These are phyloP conservation scores for Phytophthora sansomeana DNA, from an alignment of 352 stramenopile genomes.

Conservation along the genomic window DNA sequence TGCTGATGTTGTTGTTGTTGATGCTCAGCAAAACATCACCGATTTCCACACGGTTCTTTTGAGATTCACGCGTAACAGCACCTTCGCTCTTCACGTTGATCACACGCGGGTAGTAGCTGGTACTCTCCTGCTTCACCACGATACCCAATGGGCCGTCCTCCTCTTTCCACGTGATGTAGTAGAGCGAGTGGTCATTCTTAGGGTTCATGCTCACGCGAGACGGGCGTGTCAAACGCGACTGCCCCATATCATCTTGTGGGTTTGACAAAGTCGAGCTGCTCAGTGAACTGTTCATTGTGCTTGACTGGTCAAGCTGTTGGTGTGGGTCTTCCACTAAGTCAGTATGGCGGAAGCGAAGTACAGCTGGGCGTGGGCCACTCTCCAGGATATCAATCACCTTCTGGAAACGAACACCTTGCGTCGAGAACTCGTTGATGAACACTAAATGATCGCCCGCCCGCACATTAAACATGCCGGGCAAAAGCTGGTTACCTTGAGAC, in stretches of 20 bases:
- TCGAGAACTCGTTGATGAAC: slow-evolving; percentile 91
- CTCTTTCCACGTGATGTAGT: slow-evolving; percentile 92
- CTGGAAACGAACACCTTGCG: slow-evolving; percentile 81
- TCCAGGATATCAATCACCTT: slow-evolving; percentile 90
- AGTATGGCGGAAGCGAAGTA: slow-evolving; percentile 87
- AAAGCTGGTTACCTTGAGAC: slow-evolving; percentile 76
- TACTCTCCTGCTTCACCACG: slow-evolving; percentile 88
- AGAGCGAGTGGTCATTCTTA: slow-evolving; percentile 85
- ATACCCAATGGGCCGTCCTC: slow-evolving; percentile 87
- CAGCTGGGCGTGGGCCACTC: slow-evolving; percentile 74
- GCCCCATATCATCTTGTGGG: slow-evolving; percentile 76
- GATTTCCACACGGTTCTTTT: slow-evolving; percentile 87
- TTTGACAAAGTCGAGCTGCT: slow-evolving; percentile 55
- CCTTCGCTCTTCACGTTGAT: slow-evolving; percentile 91
- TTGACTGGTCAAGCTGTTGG: slow-evolving; percentile 36
- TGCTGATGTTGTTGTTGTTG: slow-evolving; percentile 93
- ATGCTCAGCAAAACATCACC: slow-evolving; percentile 87
- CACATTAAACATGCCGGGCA: slow-evolving; percentile 90
- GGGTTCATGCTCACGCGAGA: slow-evolving; percentile 84
- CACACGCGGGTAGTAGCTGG: slow-evolving; percentile 87
- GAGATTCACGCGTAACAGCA: slow-evolving; percentile 77
- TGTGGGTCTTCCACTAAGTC: slow-evolving; percentile 67
- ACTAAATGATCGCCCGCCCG: slow-evolving; percentile 78
- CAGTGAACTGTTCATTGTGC: slow-evolving; percentile 23
- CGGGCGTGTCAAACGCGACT: slow-evolving; percentile 71